Evolutionary conservation across 2,329 filamentous ascomycete genomes (phyloP).

Genomic region (Scolecobasidium constrictum): DNA sequence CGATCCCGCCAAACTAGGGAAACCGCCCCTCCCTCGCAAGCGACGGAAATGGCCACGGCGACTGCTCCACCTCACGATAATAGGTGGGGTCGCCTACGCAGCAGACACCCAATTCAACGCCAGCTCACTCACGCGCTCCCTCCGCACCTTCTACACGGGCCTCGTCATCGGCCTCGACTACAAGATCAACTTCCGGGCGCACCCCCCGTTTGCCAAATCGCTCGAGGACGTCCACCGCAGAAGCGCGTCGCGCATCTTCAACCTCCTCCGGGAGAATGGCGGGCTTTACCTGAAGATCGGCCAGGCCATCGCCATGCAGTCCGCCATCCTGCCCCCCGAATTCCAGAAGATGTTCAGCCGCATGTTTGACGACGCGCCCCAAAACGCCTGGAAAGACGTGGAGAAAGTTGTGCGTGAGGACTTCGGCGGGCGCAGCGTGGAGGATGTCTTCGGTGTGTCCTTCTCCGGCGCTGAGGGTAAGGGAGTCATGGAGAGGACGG

Average conservation of each 20-base stretch:
- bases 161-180: conserved; percentile 81
- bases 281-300: conserved; percentile 96
- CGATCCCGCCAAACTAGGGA: conserved; percentile 66
- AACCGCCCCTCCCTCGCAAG: conserved; percentile 51
- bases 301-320: conserved; percentile 97
- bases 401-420: conserved; percentile 79
- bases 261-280: conserved; percentile 75
- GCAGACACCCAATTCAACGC: conserved; percentile 69
- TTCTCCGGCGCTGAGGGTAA: conserved; percentile 56
- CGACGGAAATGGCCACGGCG: conserved; percentile 69
- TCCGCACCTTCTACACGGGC: conserved; percentile 71
- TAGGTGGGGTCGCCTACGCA: conserved; percentile 52
- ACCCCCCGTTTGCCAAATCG: conserved; percentile 62
- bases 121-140: conserved; percentile 63
- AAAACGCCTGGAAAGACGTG: conserved; percentile 79
- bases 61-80: conserved; percentile 49
- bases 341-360: conserved; percentile 92
- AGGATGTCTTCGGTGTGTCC: conserved; percentile 87
- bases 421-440: conserved; percentile 64
- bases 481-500: conserved; percentile 61
- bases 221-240: conserved; percentile 71
- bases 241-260: conserved; percentile 72
- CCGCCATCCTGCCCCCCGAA: conserved; percentile 80
- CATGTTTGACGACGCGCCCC: conserved; percentile 97
- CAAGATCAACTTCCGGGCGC: conserved; percentile 85